Conservation (phyloP, 768 basidiomycete genomes). For the Coprinopsis strossmayeri region DNA sequence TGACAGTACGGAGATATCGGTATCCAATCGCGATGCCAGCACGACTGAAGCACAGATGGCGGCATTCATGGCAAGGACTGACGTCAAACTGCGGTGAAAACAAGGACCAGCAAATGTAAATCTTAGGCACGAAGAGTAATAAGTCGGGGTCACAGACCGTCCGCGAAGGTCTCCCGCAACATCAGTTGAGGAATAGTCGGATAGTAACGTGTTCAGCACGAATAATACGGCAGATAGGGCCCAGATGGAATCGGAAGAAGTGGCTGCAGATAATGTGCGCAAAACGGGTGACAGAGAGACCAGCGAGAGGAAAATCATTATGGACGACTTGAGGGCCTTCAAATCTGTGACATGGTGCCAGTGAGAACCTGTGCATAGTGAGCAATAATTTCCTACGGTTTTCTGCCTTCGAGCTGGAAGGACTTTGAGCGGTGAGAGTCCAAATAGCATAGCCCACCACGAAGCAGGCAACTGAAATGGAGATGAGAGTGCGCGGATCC, state of each 20-base stretch:
- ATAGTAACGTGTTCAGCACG: constrained; percentile 72
- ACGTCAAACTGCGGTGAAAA: constrained; percentile 1
- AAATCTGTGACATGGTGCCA: constrained; percentile 38
- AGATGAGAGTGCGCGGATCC: constrained; percentile 66
- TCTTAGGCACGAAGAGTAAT: background rate
- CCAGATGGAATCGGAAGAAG: constrained; percentile 97
- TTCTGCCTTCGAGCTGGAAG: background rate
- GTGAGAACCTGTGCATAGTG: background rate
- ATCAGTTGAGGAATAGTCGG: constrained; percentile 65
- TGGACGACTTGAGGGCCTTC: constrained; percentile 70
- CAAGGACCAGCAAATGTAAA: too few relatives aligned
- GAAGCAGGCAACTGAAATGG: constrained; percentile 55
- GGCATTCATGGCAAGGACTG: constrained; percentile 81
- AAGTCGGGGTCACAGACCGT: constrained; percentile 36
- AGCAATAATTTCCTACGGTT: background rate
- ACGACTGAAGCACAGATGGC: constrained; percentile 91
- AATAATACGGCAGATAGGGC: constrained; percentile 85
- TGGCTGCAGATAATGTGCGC: constrained; percentile 87
- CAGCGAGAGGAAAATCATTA: constrained; percentile 83
- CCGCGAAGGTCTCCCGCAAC: constrained; percentile 43
- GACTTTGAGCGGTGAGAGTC: constrained; percentile 22
- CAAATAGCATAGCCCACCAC: constrained; percentile 55
- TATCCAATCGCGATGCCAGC: constrained; percentile 80
- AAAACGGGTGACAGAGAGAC: constrained; percentile 89
- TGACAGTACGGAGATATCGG: constrained; percentile 83